Evolutionary conservation across 305 asterid genomes (phyloP).

Genomic region (Caryopteris hybrid): DNA sequence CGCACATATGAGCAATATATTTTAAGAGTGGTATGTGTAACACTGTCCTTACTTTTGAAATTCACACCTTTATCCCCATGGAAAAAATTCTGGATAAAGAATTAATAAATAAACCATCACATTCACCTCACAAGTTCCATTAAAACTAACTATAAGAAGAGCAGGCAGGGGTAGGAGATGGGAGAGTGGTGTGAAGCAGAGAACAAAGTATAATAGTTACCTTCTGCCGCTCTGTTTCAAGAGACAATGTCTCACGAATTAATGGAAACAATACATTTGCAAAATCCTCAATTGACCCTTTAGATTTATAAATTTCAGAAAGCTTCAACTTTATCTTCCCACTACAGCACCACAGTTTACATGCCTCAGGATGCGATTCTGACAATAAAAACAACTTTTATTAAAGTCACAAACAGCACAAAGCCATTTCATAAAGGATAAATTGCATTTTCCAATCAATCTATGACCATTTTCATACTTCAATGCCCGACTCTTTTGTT

Average conservation of each 20-base stretch:
- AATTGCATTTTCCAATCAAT: not conserved
- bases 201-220: constrained; percentile 16
- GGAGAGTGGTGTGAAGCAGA: not conserved
- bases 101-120: not conserved
- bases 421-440: not conserved
- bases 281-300: constrained; percentile 44
- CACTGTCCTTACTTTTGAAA: not conserved
- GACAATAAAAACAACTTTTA: constrained; percentile 9
- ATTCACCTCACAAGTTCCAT: not conserved
- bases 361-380: constrained; percentile 27
- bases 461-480: not conserved
- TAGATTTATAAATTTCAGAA: constrained; percentile 47
- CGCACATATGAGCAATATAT: not conserved
- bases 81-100: not conserved
- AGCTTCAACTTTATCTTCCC: constrained; percentile 57
- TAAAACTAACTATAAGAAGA: not conserved
- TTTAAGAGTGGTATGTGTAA: not conserved
- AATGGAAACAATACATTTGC: constrained; percentile 47
- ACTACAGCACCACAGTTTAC: constrained; percentile 43
- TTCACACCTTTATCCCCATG: not conserved
- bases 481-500: not conserved
- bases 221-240: constrained; percentile 41
- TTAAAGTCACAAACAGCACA: constrained; percentile 10
- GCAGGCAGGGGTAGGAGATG: not conserved
- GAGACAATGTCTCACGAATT: constrained; percentile 44